Evolutionary conservation across 169 alveolate species (phyloP).

Genomic region (Plasmodium gallinaceum): DNA sequence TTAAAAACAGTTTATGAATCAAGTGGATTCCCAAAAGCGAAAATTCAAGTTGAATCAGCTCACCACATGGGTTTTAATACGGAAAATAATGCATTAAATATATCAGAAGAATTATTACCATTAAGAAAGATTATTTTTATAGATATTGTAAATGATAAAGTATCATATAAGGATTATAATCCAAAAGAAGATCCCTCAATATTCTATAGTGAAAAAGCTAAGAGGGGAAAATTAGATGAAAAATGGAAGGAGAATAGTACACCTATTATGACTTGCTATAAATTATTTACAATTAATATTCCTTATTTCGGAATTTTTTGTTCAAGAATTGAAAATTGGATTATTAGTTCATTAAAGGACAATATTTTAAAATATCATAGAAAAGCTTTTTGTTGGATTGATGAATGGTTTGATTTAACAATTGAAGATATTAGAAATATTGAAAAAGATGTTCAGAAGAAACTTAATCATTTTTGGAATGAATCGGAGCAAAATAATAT

Average conservation of each 20-base stretch:
- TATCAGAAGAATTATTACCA: slow-evolving; percentile 59
- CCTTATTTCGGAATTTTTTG: slow-evolving; percentile 88
- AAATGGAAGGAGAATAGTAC: slow-evolving; percentile 73
- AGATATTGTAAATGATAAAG: slow-evolving; percentile 79
- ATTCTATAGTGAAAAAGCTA: slow-evolving; percentile 70
- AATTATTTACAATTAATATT: slow-evolving; percentile 80
- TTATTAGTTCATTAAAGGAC: slow-evolving; percentile 79
- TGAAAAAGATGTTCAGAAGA: slow-evolving; percentile 81
- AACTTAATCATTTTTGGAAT: slow-evolving; percentile 78
- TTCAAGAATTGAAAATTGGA: slow-evolving; percentile 84
- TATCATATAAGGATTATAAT: slow-evolving; percentile 28
- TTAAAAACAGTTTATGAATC: slow-evolving; percentile 44
- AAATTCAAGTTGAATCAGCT: slow-evolving; percentile 43
- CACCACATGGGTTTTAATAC: slow-evolving; percentile 29
- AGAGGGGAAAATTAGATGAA: slow-evolving; percentile 54
- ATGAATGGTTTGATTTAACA: slow-evolving; percentile 82
- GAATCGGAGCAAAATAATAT: not conserved
- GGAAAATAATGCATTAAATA: slow-evolving; percentile 58
- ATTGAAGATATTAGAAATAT: slow-evolving; percentile 78
- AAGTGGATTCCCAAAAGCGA: slow-evolving; percentile 78
- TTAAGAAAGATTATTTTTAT: slow-evolving; percentile 64
- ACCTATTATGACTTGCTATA: slow-evolving; percentile 81
- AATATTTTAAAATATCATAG: slow-evolving; percentile 80
- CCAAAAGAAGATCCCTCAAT: slow-evolving; percentile 69
- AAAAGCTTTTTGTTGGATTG: slow-evolving; percentile 82